phyloP scores from a whole-genome alignment of 2,329 filamentous ascomycete genomes.

The Coleophoma cylindrospora region DNA sequence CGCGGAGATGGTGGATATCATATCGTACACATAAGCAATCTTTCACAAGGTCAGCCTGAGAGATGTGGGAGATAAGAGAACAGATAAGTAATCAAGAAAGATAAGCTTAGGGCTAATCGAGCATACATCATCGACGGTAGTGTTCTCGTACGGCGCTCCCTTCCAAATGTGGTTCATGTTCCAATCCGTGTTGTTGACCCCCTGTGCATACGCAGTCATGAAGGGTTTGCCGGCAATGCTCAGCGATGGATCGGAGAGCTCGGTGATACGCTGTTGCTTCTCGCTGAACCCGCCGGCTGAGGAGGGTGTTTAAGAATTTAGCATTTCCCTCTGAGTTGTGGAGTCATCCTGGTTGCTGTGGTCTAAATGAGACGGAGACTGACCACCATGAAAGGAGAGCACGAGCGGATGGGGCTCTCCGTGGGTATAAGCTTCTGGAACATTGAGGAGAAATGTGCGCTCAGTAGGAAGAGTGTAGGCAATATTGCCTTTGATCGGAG shows the following conservation, averaged over 20 bases:
- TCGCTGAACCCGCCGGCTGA: conserved; percentile 17
- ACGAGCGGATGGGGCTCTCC: conserved; percentile 13
- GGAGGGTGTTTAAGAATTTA: not conserved
- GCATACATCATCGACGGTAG: conserved; percentile 16
- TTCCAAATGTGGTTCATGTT: conserved; percentile 20
- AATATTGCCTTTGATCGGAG: conserved; percentile 13
- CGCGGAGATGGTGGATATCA: conserved; percentile 13
- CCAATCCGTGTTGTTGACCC: conserved; percentile 19
- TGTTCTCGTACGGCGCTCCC: conserved; percentile 20
- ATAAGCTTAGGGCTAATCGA: not conserved
- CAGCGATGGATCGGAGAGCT: conserved; percentile 18
- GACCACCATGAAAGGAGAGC: conserved; percentile 19
- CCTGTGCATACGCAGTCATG: conserved; percentile 18
- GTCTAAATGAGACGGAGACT: conserved; percentile 1
- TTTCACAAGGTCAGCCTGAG: not conserved
- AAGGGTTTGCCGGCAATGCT: conserved; percentile 19
- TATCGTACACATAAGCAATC: conserved; percentile 20
- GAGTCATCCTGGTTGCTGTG: not conserved
- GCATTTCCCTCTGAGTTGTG: not conserved
- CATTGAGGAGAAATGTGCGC: conserved; percentile 19
- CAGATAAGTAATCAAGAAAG: not conserved
- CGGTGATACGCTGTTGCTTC: conserved; percentile 19
- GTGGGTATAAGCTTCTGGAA: conserved; percentile 13
- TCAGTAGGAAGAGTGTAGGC: conserved; percentile 14
- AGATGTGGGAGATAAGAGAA: not conserved